Base-by-base conservation (phyloP, 345 rosid genomes). In the Salix udensis region DNA sequence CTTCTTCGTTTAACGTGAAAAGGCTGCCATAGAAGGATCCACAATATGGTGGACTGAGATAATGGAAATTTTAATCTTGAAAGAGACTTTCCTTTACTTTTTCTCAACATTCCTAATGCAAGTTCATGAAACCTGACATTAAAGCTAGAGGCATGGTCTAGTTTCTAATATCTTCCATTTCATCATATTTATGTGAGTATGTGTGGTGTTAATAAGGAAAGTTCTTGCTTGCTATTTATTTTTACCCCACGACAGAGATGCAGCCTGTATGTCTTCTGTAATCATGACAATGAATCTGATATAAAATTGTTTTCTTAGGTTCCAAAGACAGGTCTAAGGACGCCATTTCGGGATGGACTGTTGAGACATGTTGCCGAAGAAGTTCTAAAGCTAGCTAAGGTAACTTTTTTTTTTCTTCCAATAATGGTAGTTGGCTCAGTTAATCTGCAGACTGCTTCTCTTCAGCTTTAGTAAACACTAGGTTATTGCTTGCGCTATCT, bases 281-380 rank as follows among this genome's bases (percentile, higher is more conserved):
- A 37, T 73, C n/a, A 60, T 55, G 60, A 72, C 26, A 12, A 39
- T 44, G 76, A 69, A 30, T 83, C 78, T 83, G 71, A 86, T 67
- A 26, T 66, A 15, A 26, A 44, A 52, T 79, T 65, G 72, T 44
- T 82, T 80, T 77, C 16, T 62, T 75, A 96, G 99, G 99, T 94
- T 74, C 97, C 98, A 70, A 87, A 75, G 74, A 87, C 89, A 53
- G 99, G 97, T 72, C 78, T 96, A 40, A 91, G 86, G 87, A 92
- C 99, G 9, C 97, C 98, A 24, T 96, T 95, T 76, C 90, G 97
- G 71, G 97, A 90, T 87, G 97, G 97, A 72, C 82, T 82, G 58
- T 78, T 92, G 77, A 87, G 77, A 88, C 92, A 92, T 75, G 86
- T 96, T 52, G 97, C 96, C 30, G 94, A 92, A 89, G 93, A 93